These are phyloP conservation scores for Triangularia verruculosa DNA, from an alignment of 2,329 filamentous ascomycete species.

Conservation along the genomic window DNA sequence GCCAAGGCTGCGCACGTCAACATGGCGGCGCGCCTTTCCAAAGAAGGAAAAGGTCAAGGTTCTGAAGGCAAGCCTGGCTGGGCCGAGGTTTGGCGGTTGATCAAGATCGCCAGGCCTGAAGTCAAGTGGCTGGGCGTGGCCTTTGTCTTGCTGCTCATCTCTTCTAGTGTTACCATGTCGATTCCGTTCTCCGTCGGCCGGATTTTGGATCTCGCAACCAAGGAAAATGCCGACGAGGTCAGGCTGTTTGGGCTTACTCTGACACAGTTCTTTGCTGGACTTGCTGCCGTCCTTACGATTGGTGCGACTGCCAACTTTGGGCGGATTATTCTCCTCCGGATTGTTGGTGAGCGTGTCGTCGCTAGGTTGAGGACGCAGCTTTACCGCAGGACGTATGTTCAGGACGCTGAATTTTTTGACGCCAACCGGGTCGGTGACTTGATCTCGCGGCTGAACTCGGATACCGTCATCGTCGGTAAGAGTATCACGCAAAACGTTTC, in stretches of 20 bases:
- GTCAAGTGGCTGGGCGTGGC: slow-evolving; percentile 72
- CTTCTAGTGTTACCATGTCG: slow-evolving; percentile 90
- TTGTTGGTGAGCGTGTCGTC: slow-evolving; percentile 93
- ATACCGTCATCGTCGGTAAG: slow-evolving; percentile 97
- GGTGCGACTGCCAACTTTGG: slow-evolving; percentile 92
- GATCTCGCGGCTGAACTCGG: slow-evolving; percentile 90
- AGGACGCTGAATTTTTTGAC: slow-evolving; percentile 98
- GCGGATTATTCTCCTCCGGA: slow-evolving; percentile 85
- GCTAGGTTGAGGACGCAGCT: slow-evolving; percentile 83
- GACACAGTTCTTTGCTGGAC: slow-evolving; percentile 81
- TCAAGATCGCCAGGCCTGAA: slow-evolving; percentile 88
- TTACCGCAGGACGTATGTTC: slow-evolving; percentile 88
- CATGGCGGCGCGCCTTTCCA: slow-evolving; percentile 80
- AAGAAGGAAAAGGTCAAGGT: slow-evolving; percentile 64
- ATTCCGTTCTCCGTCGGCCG: slow-evolving; percentile 96
- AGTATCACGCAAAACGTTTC: slow-evolving; percentile 97
- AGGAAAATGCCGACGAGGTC: slow-evolving; percentile 61
- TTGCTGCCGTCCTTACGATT: slow-evolving; percentile 72
- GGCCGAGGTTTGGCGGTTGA: slow-evolving; percentile 77
- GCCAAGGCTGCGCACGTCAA: slow-evolving; percentile 86
- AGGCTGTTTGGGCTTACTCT: slow-evolving; percentile 80
- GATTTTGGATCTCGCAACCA: slow-evolving; percentile 87
- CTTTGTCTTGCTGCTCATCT: slow-evolving; percentile 81
- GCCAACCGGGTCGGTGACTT: slow-evolving; percentile 95
- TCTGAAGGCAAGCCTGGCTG: slow-evolving; percentile 60